These are phyloP conservation scores for Podospora comata DNA, from an alignment of 495 filamentous ascomycete species.

Conservation along the genomic window DNA sequence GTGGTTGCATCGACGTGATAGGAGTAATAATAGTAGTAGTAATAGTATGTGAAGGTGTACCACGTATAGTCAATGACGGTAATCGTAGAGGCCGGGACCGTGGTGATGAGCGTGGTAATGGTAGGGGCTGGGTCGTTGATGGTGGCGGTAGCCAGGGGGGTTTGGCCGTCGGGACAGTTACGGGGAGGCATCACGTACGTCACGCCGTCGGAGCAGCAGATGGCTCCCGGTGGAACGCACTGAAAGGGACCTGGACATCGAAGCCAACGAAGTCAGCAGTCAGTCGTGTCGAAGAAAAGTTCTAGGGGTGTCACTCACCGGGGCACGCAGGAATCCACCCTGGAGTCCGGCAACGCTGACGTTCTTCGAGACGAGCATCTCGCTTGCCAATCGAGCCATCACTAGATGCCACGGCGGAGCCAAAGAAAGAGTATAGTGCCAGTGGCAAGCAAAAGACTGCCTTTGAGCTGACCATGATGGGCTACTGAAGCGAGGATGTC, in stretches of 20 bases:
- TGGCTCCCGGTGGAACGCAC: slow-evolving; percentile 16
- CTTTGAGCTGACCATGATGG: neutral
- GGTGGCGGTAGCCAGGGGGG: slow-evolving; percentile 6
- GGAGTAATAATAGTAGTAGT: slow-evolving; percentile 17
- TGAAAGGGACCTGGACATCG: slow-evolving; percentile 6
- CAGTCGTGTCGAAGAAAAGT: neutral
- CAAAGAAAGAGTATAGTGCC: neutral
- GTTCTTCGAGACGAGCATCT: neutral
- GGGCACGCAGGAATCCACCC: slow-evolving; percentile 20
- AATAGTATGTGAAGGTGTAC: slow-evolving; percentile 11
- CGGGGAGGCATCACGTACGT: slow-evolving; percentile 10
- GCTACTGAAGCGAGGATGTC: neutral
- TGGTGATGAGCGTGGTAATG: neutral
- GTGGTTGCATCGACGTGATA: slow-evolving; percentile 1
- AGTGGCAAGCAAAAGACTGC: neutral
- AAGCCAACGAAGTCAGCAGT: neutral
- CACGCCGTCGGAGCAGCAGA: slow-evolving; percentile 21
- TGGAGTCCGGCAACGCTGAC: slow-evolving; percentile 3
- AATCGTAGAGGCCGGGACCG: neutral
- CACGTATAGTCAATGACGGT: slow-evolving; percentile 10
- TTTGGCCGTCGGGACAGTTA: slow-evolving; percentile 14
- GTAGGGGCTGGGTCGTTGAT: neutral
- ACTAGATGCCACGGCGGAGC: neutral
- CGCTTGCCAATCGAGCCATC: neutral
- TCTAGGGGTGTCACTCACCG: slow-evolving; percentile 7